Evolutionary conservation across 495 filamentous ascomycete genomes (phyloP).

Genomic region (Mycothermus thermophilus): DNA sequence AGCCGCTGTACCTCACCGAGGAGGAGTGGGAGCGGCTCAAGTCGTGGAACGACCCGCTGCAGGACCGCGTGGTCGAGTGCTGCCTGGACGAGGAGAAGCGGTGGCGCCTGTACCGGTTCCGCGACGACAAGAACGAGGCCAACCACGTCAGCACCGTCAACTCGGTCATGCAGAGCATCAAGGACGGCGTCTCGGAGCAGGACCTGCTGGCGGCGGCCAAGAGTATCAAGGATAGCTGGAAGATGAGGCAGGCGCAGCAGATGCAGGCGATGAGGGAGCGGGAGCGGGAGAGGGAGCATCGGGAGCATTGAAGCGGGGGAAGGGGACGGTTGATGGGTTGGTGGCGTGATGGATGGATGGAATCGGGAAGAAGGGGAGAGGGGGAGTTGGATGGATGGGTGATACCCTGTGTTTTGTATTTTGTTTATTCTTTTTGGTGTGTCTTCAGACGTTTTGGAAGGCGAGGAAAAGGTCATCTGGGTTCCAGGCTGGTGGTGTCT

Average conservation of each 20-base stretch:
- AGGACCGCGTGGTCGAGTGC: slow-evolving; percentile 81
- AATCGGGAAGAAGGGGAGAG: no score
- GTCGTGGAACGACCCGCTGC: slow-evolving; percentile 48
- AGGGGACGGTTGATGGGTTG: no score
- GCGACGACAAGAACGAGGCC: slow-evolving; percentile 81
- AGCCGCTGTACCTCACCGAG: slow-evolving; percentile 52
- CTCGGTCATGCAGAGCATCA: slow-evolving; percentile 71
- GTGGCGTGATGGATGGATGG: no score
- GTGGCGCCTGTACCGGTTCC: slow-evolving; percentile 77
- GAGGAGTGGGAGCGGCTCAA: slow-evolving; percentile 79
- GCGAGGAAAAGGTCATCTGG: no score
- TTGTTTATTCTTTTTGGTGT: no score
- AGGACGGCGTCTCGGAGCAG: slow-evolving; percentile 49
- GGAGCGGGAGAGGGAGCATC: no score
- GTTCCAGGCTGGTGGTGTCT: no score
- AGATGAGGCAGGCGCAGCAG: slow-evolving; percentile 28
- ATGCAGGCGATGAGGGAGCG: no score
- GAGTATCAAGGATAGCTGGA: slow-evolving; percentile 60
- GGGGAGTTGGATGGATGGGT: no score
- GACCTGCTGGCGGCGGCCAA: slow-evolving; percentile 45
- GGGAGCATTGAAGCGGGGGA: no score
- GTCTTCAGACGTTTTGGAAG: no score
- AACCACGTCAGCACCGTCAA: slow-evolving; percentile 75
- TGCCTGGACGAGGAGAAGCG: slow-evolving; percentile 53
- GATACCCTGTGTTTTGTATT: no score